phyloP scores from a whole-genome alignment of 257 asterid species.

The Voacanga thouarsii region DNA sequence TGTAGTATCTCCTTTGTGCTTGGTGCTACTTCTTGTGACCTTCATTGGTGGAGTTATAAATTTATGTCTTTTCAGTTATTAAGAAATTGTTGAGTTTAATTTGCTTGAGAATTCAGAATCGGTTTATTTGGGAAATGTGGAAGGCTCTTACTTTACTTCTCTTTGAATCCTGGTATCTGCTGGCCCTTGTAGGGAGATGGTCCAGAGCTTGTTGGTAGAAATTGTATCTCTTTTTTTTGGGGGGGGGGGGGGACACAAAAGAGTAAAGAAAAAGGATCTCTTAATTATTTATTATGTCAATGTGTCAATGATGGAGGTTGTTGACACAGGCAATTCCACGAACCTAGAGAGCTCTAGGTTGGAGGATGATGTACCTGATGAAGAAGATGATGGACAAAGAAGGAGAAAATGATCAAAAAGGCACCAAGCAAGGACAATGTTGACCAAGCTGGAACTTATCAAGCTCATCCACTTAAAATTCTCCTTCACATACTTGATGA shows the following conservation, averaged over 20 bases:
- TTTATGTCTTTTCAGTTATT: neutral
- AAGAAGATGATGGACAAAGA: slow-evolving; percentile 92
- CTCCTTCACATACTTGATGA: no score
- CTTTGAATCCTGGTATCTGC: neutral
- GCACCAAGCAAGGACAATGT: slow-evolving; percentile 69
- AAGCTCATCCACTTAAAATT: slow-evolving; percentile 89
- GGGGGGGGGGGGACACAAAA: neutral
- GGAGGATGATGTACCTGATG: slow-evolving; percentile 81
- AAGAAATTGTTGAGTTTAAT: neutral
- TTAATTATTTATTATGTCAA: neutral
- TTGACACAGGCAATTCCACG: slow-evolving; percentile 40
- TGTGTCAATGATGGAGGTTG: slow-evolving; percentile 11
- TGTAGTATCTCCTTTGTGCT: neutral
- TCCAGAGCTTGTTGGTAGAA: neutral
- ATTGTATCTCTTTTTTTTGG: neutral
- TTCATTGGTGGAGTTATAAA: neutral
- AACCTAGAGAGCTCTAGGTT: slow-evolving; percentile 63
- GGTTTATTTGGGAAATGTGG: neutral
- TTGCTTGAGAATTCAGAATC: neutral
- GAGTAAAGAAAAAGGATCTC: neutral
- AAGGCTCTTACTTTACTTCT: neutral
- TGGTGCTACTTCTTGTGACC: neutral
- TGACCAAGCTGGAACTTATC: slow-evolving; percentile 85
- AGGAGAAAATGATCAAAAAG: slow-evolving; percentile 93
- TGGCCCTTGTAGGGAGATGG: neutral